Percentiles rank a stretch among this genome's conserved stretches.
phyloP scores from a whole-genome alignment of 2,329 filamentous ascomycete genomes.

The Malbranchea zuffiana region DNA sequence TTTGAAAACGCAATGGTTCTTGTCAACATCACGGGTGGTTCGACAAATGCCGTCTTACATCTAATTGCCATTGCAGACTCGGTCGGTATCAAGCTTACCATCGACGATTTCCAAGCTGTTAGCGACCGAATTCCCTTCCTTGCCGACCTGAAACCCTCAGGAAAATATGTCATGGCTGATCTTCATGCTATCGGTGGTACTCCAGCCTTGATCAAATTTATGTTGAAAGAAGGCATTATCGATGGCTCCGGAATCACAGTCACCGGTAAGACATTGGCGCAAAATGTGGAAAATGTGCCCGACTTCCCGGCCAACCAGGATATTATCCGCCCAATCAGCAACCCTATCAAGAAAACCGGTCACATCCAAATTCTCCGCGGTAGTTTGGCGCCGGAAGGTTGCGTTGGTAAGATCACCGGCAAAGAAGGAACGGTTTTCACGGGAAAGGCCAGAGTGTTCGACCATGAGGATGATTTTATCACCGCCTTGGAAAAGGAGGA shows the following conservation, averaged over 20 bases:
- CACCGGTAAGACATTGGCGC: conserved; percentile 47
- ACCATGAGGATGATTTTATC: conserved; percentile 60
- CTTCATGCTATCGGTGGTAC: conserved; percentile 48
- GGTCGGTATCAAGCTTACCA: conserved; percentile 68
- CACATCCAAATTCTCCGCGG: conserved; percentile 65
- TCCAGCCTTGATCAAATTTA: conserved; percentile 47
- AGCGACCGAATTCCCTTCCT: conserved; percentile 70
- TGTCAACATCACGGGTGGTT: conserved; percentile 71
- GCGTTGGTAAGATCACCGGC: conserved; percentile 65
- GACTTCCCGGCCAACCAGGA: conserved; percentile 59
- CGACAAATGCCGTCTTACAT: conserved; percentile 77
- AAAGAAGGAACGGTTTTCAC: conserved; percentile 60
- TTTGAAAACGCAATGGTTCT: conserved; percentile 81
- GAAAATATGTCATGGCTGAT: conserved; percentile 52
- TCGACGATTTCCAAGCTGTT: conserved; percentile 77
- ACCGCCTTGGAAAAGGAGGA: conserved; percentile 54
- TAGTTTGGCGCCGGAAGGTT: conserved; percentile 57
- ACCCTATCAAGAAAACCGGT: conserved; percentile 60
- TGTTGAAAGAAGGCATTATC: conserved; percentile 48
- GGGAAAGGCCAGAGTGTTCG: conserved; percentile 60
- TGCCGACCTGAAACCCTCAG: conserved; percentile 70
- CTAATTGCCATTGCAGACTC: conserved; percentile 74
- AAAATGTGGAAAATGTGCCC: conserved; percentile 48
- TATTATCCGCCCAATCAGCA: conserved; percentile 56
- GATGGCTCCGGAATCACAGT: conserved; percentile 51